Conservation (phyloP, 1,284 basidiomycete species). For the Mycosarcoma mackinlayi region DNA sequence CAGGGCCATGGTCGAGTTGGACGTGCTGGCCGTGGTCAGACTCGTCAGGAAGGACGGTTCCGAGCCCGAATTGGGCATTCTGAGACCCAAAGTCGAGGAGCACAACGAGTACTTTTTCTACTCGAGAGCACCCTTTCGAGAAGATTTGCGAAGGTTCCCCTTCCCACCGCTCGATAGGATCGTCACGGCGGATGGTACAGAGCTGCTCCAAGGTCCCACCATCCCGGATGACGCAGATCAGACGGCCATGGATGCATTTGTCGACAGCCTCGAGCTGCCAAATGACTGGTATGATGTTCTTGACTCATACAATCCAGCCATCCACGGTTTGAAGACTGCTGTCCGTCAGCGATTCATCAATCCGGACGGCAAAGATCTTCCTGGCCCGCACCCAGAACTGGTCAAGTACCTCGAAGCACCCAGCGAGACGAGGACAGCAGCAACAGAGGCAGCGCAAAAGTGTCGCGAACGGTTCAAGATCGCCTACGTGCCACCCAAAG, state of each 20-base stretch:
- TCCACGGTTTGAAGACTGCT: slow-evolving; percentile 91
- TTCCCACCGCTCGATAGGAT: slow-evolving; percentile 85
- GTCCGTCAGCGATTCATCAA: slow-evolving; percentile 85
- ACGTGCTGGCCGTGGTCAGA: slow-evolving; percentile 80
- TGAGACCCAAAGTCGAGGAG: slow-evolving; percentile 52
- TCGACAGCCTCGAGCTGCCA: slow-evolving; percentile 86
- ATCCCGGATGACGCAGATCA: slow-evolving; percentile 84
- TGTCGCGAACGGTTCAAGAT: slow-evolving; percentile 43
- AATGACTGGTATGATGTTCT: slow-evolving; percentile 79
- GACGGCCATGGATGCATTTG: slow-evolving; percentile 84
- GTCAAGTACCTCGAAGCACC: slow-evolving; percentile 86
- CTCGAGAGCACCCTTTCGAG: slow-evolving; percentile 87
- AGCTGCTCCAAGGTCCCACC: slow-evolving; percentile 79
- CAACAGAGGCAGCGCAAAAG: slow-evolving; percentile 24
- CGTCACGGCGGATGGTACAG: slow-evolving; percentile 80
- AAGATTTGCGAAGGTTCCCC: slow-evolving; percentile 86
- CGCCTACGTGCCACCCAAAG: slow-evolving; percentile 39
- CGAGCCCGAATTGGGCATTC: slow-evolving; percentile 75
- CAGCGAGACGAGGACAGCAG: slow-evolving; percentile 72
- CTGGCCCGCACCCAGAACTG: slow-evolving; percentile 84
- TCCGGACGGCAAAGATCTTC: slow-evolving; percentile 78
- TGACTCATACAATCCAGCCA: slow-evolving; percentile 85
- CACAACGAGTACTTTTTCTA: slow-evolving; percentile 54
- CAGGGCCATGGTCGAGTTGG: slow-evolving; percentile 79
- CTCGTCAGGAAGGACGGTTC: slow-evolving; percentile 79